Base-by-base conservation (phyloP, 2,329 filamentous ascomycete species). In the Ophioceras dolichostomum region DNA sequence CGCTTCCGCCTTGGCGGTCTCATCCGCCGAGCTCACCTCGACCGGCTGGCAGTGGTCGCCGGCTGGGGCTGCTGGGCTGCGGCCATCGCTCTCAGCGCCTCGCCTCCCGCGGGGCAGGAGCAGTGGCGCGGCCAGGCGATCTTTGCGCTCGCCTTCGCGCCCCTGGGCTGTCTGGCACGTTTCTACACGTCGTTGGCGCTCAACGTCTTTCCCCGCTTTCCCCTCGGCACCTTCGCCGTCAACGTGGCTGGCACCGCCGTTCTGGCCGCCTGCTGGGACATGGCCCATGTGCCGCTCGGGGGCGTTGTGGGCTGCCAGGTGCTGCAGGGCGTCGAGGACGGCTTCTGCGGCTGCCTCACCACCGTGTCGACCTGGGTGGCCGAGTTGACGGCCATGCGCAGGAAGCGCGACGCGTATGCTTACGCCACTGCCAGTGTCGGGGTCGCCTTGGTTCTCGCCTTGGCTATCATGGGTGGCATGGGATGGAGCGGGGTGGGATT, bases 121-220 rank as follows among this genome's bases (percentile, higher is more conserved):
- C 59, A 59, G 14, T 94, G 87, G 88, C 82, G 88, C 28, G 79
- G 82, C 2, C 62, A 78, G 33, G 81, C 73, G 0, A 61, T 84
- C 1, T 89, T 94, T 48, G 73, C 86, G 0, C 64, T 91, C 19
- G 76, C 87, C 2, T 91, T 95, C 49, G 83, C 86, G 1, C 89
- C 89, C 0, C 46, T 85, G 0, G 89, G 89, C 0, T 88, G 82
- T 46, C 58, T 94, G 0, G 52, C 70, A 0, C 73, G 89, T 4
- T 94, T 83, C 60, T 88, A 86, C 52, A 57, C 73, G 1, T 82
- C 82, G 1, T 52, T 83, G 6, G 56, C 64, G 18, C 68, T 94
- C n/a, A 95, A 95, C 49, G 62, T 70, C 0, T 47, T 76, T 0
- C 56, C 75, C 0, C 61, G 68, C 0, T 95, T 95, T 46, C 89